Base-by-base conservation (phyloP, 306 rosid genomes). In the Sesbania bispinosa region DNA sequence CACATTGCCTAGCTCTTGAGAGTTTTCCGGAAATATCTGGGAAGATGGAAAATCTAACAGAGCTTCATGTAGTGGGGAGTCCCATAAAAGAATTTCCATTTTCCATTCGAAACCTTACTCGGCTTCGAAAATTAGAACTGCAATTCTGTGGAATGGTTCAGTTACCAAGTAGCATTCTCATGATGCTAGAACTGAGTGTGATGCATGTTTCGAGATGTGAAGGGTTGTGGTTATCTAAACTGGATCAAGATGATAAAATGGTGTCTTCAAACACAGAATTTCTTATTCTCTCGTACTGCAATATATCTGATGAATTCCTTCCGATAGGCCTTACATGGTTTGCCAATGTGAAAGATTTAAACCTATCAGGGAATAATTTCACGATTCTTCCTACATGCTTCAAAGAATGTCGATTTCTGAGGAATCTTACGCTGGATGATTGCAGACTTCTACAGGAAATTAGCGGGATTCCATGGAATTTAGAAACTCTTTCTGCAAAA, bases 111-210 rank as follows among this genome's bases (percentile, higher is more conserved):
- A 39, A 59, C 43, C 43, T 65, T 2, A 27, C 6, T 15, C 11
- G 30, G 58, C 71, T 65, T 65, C 27, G 1, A 27, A 46, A 45
- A 45, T 15, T 65, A 27, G 71, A 29, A 46, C 58, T 65, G 21
- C 11, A 27, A 4, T 10, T 1, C 1, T 65, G 71, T 5, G 71
- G 71, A 65, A 45, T 4, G 11, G 19, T 65, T 65, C 16, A 5
- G 71, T 11, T 65, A 29, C 71, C 71, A 43, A 27, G 55, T 65
- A 65, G 71, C 58, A 65, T 65, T 27, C 58, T 33, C 18, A 45
- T 65, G 71, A 2, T 65, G 8, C 1, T 27, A 27, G 18, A 27
- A 46, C 29, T 65, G n/a, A 51, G 29, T 20, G 2, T 2, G 13
- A 50, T 50, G 30, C 4, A 1, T 20, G 29, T 19, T 50, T 50